These are phyloP conservation scores for Claviceps arundinis DNA, from an alignment of 2,329 filamentous ascomycete genomes.

Conservation along the genomic window DNA sequence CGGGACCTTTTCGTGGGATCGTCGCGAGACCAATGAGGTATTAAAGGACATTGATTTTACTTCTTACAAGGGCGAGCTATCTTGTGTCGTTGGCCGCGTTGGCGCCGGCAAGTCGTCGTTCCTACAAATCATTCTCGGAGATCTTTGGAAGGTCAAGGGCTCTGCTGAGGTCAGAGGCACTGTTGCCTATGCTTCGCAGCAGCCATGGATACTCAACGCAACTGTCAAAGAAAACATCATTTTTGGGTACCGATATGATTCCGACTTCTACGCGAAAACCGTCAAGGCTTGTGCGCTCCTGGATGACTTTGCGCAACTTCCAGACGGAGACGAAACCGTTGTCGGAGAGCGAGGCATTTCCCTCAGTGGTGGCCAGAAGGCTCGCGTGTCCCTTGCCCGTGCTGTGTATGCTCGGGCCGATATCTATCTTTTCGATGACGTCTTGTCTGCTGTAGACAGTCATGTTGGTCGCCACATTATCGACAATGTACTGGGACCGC, in stretches of 20 bases:
- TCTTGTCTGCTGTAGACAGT: slow-evolving; percentile 92
- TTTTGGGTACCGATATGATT: slow-evolving; percentile 89
- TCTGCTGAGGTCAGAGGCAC: slow-evolving; percentile 70
- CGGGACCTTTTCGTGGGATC: slow-evolving; percentile 90
- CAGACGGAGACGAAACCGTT: slow-evolving; percentile 91
- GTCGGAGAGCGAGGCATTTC: slow-evolving; percentile 96
- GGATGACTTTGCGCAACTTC: slow-evolving; percentile 83
- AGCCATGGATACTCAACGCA: slow-evolving; percentile 95
- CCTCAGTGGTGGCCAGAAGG: slow-evolving; percentile 90
- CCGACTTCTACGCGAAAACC: slow-evolving; percentile 86
- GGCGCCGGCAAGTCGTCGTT: slow-evolving; percentile 91
- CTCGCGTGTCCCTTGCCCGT: slow-evolving; percentile 77
- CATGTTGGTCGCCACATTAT: slow-evolving; percentile 93
- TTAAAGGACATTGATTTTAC: slow-evolving; percentile 78
- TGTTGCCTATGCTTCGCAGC: slow-evolving; percentile 84
- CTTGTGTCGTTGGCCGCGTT: slow-evolving; percentile 88
- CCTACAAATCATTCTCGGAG: slow-evolving; percentile 75
- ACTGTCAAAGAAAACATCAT: slow-evolving; percentile 95
- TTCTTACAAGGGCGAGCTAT: slow-evolving; percentile 83
- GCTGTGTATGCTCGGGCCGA: slow-evolving; percentile 96
- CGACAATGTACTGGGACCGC: slow-evolving; percentile 78
- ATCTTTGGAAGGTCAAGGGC: slow-evolving; percentile 80
- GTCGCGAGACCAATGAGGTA: slow-evolving; percentile 55
- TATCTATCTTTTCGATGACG: slow-evolving; percentile 87
- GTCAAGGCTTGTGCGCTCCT: slow-evolving; percentile 79